Base-by-base conservation (phyloP, 768 basidiomycete genomes). In the Lactifluus volemus region DNA sequence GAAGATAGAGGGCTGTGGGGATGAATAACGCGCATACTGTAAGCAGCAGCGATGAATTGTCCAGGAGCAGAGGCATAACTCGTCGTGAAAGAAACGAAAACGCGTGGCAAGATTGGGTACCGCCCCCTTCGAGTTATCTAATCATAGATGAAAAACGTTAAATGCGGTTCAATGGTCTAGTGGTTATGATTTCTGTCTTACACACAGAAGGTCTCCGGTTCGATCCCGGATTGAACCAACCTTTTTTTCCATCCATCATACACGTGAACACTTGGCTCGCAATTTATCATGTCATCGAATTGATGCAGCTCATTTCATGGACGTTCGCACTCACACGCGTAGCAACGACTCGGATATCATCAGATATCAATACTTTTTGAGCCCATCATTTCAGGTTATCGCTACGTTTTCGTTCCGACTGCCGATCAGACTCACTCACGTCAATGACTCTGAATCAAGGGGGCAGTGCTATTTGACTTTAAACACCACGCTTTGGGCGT, bases 181-280 rank as follows among this genome's bases (percentile, higher is more conserved):
- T 67, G 66, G 66, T 67, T 67, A 67, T 67, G 66, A 67, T 67
- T 65, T 67, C 66, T 67, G 66, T 67, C 66, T 67, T 67, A 67
- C 66, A 67, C 66, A 67, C 66, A 67, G 66, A 67, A 63, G 66
- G 66, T 67, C 66, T 65, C 64, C 66, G 47, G 66, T 67, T 67
- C 66, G 66, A 67, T 63, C 66, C 66, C 47, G 66, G 66, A 59
- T 63, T 65, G 66, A 67, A 66, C 66, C 66, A 67, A 12, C 29
- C 2, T 58, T 65, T 65, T n/a, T 17, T 17, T 25, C 19, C 38
- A 2, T 44, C 7, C 32, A 2, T 19, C 10, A 25, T 12, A 14
- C 48, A 60, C 38, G 29, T 58, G 49, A 6, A 5, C 17, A 25
- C 11, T 11, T 12, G 10, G 38, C 38, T 38, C 10, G 4, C 32